These are phyloP conservation scores for Thyridium curvatum DNA, from an alignment of 2,329 filamentous ascomycete genomes.

Conservation along the genomic window DNA sequence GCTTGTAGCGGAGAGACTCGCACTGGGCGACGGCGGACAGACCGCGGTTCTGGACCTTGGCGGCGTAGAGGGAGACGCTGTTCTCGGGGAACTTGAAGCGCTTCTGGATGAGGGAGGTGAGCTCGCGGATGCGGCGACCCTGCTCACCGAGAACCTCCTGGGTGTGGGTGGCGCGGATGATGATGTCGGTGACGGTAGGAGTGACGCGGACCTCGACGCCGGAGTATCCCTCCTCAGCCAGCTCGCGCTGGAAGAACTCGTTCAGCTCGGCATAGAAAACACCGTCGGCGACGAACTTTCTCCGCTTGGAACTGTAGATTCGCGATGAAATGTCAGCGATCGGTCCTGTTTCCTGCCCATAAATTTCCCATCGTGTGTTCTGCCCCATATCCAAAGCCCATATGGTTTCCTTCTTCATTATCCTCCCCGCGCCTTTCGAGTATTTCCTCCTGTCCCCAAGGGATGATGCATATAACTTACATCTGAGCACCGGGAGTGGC, in stretches of 20 bases:
- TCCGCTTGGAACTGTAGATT: constrained; percentile 70
- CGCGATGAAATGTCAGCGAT: constrained; percentile 9
- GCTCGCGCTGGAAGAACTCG: constrained; percentile 99
- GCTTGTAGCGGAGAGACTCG: constrained; percentile 99
- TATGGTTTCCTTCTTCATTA: too few relatives aligned
- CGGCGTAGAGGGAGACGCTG: constrained; percentile 98
- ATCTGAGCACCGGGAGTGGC: constrained; percentile 56
- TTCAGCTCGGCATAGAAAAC: constrained; percentile 99
- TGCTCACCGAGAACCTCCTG: constrained; percentile 99
- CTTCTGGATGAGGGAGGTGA: constrained; percentile 99
- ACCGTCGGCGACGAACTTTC: constrained; percentile 96
- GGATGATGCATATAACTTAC: too few relatives aligned
- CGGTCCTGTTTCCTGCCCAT: constrained; percentile 4
- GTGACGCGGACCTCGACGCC: constrained; percentile 99
- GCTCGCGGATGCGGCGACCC: constrained; percentile 98
- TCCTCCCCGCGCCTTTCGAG: too few relatives aligned
- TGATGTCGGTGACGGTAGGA: constrained; percentile 99
- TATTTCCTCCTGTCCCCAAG: too few relatives aligned
- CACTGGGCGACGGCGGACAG: constrained; percentile 99
- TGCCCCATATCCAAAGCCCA: too few relatives aligned
- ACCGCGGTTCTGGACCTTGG: constrained; percentile 99
- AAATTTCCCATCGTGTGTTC: background rate
- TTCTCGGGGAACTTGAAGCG: constrained; percentile 99
- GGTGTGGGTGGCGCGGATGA: constrained; percentile 99
- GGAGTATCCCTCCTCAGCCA: constrained; percentile 99